These are phyloP conservation scores for Russula compacta DNA, from an alignment of 768 basidiomycete genomes.

Conservation along the genomic window DNA sequence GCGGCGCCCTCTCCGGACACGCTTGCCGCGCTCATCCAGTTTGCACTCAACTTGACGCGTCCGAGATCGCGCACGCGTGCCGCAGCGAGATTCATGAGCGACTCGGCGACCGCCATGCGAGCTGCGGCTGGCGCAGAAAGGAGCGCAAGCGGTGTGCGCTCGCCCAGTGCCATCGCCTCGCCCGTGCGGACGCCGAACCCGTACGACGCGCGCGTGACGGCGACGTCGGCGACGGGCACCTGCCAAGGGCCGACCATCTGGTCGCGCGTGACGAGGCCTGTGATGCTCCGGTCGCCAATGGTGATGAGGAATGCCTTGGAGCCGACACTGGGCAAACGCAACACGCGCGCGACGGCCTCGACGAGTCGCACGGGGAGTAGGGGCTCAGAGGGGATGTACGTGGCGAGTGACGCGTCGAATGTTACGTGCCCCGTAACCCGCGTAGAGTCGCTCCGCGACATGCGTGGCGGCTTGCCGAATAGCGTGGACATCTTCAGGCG, in stretches of 20 bases:
- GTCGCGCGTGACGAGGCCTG: constrained; percentile 89
- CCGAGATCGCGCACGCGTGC: constrained; percentile 61
- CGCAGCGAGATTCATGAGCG: constrained; percentile 85
- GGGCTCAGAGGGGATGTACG: constrained; percentile 46
- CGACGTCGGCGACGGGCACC: constrained; percentile 94
- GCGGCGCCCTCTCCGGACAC: constrained; percentile 82
- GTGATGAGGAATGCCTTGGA: constrained; percentile 98
- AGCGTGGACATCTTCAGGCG: constrained; percentile 88
- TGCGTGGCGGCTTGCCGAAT: constrained; percentile 92
- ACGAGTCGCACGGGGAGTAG: constrained; percentile 42
- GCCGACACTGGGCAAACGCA: constrained; percentile 85
- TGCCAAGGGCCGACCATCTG: constrained; percentile 99
- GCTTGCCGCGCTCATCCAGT: constrained; percentile 98
- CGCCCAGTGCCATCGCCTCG: constrained; percentile 99
- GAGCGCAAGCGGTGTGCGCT: constrained; percentile 88
- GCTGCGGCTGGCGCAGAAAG: constrained; percentile 85
- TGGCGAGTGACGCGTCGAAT: constrained; percentile 66
- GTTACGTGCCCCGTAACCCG: constrained; percentile 31
- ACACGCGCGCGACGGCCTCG: constrained; percentile 67
- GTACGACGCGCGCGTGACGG: constrained; percentile 90
- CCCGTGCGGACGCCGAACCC: constrained; percentile 79
- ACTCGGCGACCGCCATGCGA: constrained; percentile 91
- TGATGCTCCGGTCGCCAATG: constrained; percentile 91
- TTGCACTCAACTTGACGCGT: constrained; percentile 90
- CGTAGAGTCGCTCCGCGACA: constrained; percentile 65